Evolutionary conservation across 495 filamentous ascomycete species (phyloP).

Genomic region (Acidomyces sp.): DNA sequence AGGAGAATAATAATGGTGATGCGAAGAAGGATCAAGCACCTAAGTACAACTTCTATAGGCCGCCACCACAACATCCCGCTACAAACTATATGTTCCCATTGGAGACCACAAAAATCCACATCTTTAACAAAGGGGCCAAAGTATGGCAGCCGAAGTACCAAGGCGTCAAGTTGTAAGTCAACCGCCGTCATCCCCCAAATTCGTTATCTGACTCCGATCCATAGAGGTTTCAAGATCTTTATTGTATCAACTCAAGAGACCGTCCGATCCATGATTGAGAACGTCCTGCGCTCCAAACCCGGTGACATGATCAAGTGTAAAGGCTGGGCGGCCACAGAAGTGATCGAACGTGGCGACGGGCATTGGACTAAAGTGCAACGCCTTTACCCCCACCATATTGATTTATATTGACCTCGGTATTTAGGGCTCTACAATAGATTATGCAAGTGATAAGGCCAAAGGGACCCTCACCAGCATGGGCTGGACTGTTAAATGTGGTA

Average conservation of each 20-base stretch:
- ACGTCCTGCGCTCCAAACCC: not conserved
- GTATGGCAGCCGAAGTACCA: conserved; percentile 14
- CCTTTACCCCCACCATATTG: not conserved
- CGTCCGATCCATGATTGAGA: conserved; percentile 7
- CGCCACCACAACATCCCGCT: conserved; percentile 4
- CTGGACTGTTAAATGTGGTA: conserved; percentile 10
- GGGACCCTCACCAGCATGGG: conserved; percentile 8
- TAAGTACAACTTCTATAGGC: not conserved
- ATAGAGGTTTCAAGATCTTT: conserved; percentile 16
- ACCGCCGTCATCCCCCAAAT: not conserved
- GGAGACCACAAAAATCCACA: conserved; percentile 7
- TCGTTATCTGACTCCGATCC: not conserved
- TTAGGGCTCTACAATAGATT: conserved; percentile 14
- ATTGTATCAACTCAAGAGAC: conserved; percentile 9
- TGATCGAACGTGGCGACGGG: conserved; percentile 8
- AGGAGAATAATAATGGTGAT: not conserved
- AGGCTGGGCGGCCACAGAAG: conserved; percentile 14
- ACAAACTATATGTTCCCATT: conserved; percentile 11
- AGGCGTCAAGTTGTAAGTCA: not conserved
- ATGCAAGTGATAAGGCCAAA: conserved; percentile 10
- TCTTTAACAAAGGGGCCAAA: conserved; percentile 13
- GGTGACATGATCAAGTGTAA: conserved; percentile 6
- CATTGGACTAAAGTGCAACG: conserved; percentile 6
- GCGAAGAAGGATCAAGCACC: not conserved
- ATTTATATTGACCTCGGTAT: not conserved